Evolutionary conservation across 306 rosid genomes (phyloP).

Genomic region (Hippophae rhamnoides): DNA sequence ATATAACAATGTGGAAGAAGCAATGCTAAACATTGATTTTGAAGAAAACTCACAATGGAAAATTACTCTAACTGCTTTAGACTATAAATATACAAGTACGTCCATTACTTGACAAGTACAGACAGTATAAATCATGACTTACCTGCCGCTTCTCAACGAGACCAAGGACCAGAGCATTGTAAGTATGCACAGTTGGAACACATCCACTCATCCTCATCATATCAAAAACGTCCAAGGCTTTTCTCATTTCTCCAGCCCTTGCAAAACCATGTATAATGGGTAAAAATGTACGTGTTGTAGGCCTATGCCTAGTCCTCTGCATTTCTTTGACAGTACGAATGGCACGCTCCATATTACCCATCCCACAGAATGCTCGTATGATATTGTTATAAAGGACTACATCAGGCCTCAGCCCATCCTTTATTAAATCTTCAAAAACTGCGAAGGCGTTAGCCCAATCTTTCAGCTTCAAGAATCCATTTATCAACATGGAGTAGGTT

Average conservation of each 20-base stretch:
- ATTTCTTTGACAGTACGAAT: conserved; percentile 66
- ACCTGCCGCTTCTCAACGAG: conserved; percentile 94
- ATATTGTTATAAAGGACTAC: conserved; percentile 81
- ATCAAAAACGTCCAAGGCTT: conserved; percentile 76
- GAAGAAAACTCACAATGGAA: too few species aligned
- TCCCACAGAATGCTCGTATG: conserved; percentile 79
- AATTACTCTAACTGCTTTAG: too few species aligned
- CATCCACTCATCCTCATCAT: conserved; percentile 94
- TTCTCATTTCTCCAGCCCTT: conserved; percentile 68
- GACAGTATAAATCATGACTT: conserved; percentile 10
- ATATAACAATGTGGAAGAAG: too few species aligned
- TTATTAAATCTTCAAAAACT: conserved; percentile 64
- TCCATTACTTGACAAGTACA: too few species aligned
- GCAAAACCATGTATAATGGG: conserved; percentile 93
- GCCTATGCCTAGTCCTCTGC: conserved; percentile 72
- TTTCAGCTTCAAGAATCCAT: conserved; percentile 78
- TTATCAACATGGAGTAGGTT: conserved; percentile 93
- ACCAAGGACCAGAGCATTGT: conserved; percentile 88
- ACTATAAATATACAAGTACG: too few species aligned
- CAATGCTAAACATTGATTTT: too few species aligned
- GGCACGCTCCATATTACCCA: conserved; percentile 94
- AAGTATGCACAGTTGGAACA: conserved; percentile 90
- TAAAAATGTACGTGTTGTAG: conserved; percentile 82
- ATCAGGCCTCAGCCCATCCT: conserved; percentile 81
- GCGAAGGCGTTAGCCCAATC: conserved; percentile 98